These are phyloP conservation scores for Zygnema cylindricum DNA, from an alignment of 139 green algal genomes.

Conservation along the genomic window DNA sequence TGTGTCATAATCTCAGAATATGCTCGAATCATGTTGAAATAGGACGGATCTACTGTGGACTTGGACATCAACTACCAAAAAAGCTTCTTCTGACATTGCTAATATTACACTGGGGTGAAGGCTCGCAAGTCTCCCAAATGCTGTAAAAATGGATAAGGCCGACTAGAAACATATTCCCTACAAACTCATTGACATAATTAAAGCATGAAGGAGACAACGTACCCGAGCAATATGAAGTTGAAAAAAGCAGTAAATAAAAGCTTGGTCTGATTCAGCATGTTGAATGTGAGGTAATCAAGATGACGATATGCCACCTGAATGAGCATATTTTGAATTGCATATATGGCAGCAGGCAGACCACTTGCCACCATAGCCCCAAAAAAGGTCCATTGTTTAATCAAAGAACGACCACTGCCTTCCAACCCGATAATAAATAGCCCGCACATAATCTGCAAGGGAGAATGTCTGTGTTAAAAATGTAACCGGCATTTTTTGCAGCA, in stretches of 20 bases:
- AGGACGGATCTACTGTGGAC: no score
- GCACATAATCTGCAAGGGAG: constrained; percentile 32
- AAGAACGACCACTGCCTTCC: neutral
- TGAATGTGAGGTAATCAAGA: constrained; percentile 62
- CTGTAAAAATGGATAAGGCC: no score
- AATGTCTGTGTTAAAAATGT: neutral
- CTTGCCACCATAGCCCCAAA: constrained; percentile 4
- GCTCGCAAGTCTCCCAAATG: no score
- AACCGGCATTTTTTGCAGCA: neutral
- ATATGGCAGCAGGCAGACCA: constrained; percentile 53
- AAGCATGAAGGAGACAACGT: neutral
- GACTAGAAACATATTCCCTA: no score
- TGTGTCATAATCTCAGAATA: no score
- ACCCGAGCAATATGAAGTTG: constrained; percentile 57
- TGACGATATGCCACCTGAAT: constrained; percentile 42
- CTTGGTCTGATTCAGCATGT: constrained; percentile 66
- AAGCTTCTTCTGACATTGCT: no score
- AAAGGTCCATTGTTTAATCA: constrained; percentile 7
- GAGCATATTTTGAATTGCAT: constrained; percentile 63
- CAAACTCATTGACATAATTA: no score
- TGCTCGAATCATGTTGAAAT: no score
- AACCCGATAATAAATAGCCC: neutral
- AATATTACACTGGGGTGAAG: no score
- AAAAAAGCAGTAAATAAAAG: constrained; percentile 62
- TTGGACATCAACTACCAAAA: no score